Base-by-base conservation (phyloP, 352 stramenopile species). In the Blastocystis sp. region DNA sequence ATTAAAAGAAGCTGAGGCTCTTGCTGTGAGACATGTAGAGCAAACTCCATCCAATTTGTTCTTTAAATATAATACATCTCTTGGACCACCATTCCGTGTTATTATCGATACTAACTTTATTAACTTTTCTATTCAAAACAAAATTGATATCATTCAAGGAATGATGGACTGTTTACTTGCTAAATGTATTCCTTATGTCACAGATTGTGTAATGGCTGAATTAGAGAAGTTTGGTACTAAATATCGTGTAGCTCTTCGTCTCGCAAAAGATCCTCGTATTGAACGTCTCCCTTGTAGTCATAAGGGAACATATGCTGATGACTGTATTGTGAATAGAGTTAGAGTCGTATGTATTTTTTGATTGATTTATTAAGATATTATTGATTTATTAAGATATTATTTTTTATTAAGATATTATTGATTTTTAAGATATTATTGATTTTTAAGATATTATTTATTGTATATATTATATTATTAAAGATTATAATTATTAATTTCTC, bases 81-180 rank as follows among this genome's bases (percentile, higher is more conserved):
- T 99, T 11, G 92, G 91, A 2, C 85, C 85, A 32, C 90, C 90
- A 30, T 99, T 96, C 73, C 88, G 93, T 73, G 79, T 99, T 35
- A 73, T 99, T 10, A 77, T 99, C 40, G 92, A 99, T 80, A 99
- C 92, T 18, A 99, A 99, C 73, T 98, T 98, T 78, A 95, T 99
- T 72, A 98, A 98, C 71, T 98, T 98, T 58, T 94, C 82, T 31
- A 98, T 99, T 74, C 93, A 93, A 62, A 94, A 96, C 77, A 88
- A 88, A 68, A 80, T 99, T 55, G 92, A 99, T 68, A 81, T 98
- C 32, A 80, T 96, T 16, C 90, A 91, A 40, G 80, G 83, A 36
- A 96, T 98, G 88, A 97, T 97, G 90, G 91, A 99, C 75, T 99
- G 92, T 71, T 77, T 98, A 42, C 78, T 98, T 19, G 92, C 92